These are phyloP conservation scores for Paramecium primaurelia DNA, from an alignment of 73 alveolate species.

Conservation along the genomic window DNA sequence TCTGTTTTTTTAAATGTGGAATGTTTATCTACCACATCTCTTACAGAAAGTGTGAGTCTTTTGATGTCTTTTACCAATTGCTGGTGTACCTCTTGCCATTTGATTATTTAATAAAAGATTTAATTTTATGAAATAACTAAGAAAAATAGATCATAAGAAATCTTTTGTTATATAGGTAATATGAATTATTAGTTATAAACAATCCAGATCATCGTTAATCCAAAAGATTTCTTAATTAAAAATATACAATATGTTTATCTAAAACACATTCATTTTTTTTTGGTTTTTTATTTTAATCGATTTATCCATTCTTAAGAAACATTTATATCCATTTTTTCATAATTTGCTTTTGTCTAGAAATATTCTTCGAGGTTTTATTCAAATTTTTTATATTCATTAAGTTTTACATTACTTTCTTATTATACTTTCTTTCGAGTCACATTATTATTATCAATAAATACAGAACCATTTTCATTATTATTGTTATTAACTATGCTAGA, in stretches of 20 bases:
- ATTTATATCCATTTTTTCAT: neutral
- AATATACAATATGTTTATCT: neutral
- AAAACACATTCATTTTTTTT: neutral
- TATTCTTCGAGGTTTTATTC: neutral
- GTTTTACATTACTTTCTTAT: neutral
- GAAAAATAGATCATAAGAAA: neutral
- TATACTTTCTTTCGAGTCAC: neutral
- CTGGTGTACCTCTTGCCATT: conserved; percentile 85
- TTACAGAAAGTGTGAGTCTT: conserved; percentile 85
- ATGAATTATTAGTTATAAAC: neutral
- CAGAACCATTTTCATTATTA: neutral
- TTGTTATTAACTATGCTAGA: neutral
- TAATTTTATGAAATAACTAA: conserved; percentile 4
- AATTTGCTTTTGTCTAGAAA: neutral
- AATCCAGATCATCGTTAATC: conserved; percentile 11
- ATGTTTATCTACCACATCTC: conserved; percentile 75
- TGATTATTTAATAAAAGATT: conserved; percentile 37
- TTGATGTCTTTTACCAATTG: conserved; percentile 76
- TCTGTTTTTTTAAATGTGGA: conserved; percentile 75
- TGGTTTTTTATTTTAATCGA: neutral
- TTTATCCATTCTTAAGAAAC: neutral
- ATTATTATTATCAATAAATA: neutral
- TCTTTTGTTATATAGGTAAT: neutral
- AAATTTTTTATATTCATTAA: neutral
- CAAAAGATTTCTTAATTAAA: neutral